Evolutionary conservation across 192 early-diverging fungal genomes (phyloP), one percentile per base, ranked within the genome.

Genomic region (Geosiphon pyriformis): DNA sequence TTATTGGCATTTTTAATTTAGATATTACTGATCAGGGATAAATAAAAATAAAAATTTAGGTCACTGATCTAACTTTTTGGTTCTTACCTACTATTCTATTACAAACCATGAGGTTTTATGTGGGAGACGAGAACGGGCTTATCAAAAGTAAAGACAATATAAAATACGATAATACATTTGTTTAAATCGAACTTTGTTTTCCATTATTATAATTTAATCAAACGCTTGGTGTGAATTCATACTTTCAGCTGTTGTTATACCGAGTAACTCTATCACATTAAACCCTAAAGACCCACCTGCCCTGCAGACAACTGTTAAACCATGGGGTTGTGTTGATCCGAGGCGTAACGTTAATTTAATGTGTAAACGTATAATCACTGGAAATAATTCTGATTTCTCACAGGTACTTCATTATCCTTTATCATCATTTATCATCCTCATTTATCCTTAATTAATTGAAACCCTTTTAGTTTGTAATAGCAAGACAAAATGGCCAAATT

Each of bases 401-500:
- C 32, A 61, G 18, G 27, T 35, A 22, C 23, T n/a, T 37, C 20
- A 26, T 35, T 50, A 51, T 33, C 50, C 22, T 68, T 3, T 52
- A 54, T 8, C 37, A 31, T 50, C 4, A 33, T 52, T 47, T 25
- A 4, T 25, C 25, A 15, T 6, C 12, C 47, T 2, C 15, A 0
- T 48, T 3, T 46, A 12, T 7, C 2, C 18, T n/a, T 3, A 3
- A 15, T 18, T 20, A 29, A 22, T 30, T 25, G 3, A 30, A 15
- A 51, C 23, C 29, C 26, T 17, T 23, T 47, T 69, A 82, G 72
- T 46, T 85, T 25, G 65, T 79, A 10, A 73, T 81, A n/a, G 83
- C 81, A 22, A 73, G 83, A 33, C 77, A 81, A 62, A 78, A 72
- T 70, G 83, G 83, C 10, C 59, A 65, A n/a, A 70, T 85, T 31